Evolutionary conservation across 192 early-diverging fungal genomes (phyloP).

Genomic region (Allomyces macrogynus): DNA sequence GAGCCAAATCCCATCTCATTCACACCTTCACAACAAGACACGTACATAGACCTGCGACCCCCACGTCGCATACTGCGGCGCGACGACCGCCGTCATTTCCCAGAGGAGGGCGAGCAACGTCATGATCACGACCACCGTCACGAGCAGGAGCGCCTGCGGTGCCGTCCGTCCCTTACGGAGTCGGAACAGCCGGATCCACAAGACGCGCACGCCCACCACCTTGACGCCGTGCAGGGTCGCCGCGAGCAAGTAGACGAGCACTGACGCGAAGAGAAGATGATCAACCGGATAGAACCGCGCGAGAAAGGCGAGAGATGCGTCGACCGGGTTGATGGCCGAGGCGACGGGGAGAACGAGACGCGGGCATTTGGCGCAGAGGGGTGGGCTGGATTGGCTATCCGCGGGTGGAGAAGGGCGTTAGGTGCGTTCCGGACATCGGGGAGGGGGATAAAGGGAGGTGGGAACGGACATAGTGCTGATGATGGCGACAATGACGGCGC

Average conservation of each 20-base stretch:
- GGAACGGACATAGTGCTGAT: not conserved
- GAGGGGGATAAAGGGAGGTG: not conserved
- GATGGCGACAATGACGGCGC: not conserved
- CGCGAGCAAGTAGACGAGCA: slow-evolving; percentile 30
- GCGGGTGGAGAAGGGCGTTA: not conserved
- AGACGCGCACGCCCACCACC: slow-evolving; percentile 29
- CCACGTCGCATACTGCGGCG: slow-evolving; percentile 39
- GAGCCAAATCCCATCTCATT: too few relatives aligned
- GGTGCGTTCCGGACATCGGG: too few relatives aligned
- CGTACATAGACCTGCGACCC: slow-evolving; percentile 38
- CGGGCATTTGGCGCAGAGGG: not conserved
- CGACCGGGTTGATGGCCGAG: not conserved
- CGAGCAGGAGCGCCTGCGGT: slow-evolving; percentile 37
- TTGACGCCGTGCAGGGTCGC: slow-evolving; percentile 30
- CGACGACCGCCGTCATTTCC: slow-evolving; percentile 28
- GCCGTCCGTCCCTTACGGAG: slow-evolving; percentile 24
- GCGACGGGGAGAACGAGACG: not conserved
- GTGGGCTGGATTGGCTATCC: not conserved
- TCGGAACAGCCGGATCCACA: slow-evolving; percentile 29
- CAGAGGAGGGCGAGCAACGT: slow-evolving; percentile 30
- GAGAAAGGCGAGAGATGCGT: not conserved
- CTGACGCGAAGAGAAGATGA: slow-evolving; percentile 22
- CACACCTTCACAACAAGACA: not conserved
- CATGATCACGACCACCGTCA: slow-evolving; percentile 24
- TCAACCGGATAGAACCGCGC: slow-evolving; percentile 30